Percentiles rank a stretch among this genome's conserved stretches.
Conservation (phyloP, 2,329 filamentous ascomycete species). For the Trichophyton equinum region DNA sequence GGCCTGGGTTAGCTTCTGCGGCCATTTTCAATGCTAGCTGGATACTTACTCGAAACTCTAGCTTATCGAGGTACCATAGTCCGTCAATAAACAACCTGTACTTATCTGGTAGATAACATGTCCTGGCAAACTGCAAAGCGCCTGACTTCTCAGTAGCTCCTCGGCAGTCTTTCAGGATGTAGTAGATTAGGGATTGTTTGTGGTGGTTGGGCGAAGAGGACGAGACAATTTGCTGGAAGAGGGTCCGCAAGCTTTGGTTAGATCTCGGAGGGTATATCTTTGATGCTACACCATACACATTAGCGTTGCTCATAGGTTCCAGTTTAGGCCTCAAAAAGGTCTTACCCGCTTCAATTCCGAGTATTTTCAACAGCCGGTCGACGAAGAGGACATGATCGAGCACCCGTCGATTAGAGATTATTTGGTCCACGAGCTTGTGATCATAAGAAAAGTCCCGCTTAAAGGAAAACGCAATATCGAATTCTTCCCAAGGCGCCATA, state of each 20-base stretch:
- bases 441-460: constrained; percentile 51
- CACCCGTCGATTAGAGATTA: constrained; percentile 53
- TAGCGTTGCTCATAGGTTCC: constrained; percentile 8
- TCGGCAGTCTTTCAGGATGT: constrained; percentile 65
- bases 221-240: constrained; percentile 58
- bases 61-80: constrained; percentile 65
- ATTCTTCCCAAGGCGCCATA: constrained; percentile 45
- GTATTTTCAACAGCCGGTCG: constrained; percentile 58
- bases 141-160: constrained; percentile 38
- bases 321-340: neutral
- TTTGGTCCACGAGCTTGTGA: constrained; percentile 47
- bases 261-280: constrained; percentile 64
- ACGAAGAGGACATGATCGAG: constrained; percentile 64
- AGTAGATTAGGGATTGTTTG: constrained; percentile 73
- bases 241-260: constrained; percentile 52
- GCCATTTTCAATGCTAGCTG: neutral
- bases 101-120: constrained; percentile 56
- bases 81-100: constrained; percentile 74
- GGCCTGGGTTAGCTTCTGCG: neutral
- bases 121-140: constrained; percentile 43
- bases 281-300: constrained; percentile 30
- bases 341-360: constrained; percentile 58
- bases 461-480: constrained; percentile 54
- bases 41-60: constrained; percentile 49
- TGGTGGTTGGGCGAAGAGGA: constrained; percentile 56